Evolutionary conservation across 345 rosid genomes (phyloP).

Genomic region (Streptanthus diversifolius): DNA sequence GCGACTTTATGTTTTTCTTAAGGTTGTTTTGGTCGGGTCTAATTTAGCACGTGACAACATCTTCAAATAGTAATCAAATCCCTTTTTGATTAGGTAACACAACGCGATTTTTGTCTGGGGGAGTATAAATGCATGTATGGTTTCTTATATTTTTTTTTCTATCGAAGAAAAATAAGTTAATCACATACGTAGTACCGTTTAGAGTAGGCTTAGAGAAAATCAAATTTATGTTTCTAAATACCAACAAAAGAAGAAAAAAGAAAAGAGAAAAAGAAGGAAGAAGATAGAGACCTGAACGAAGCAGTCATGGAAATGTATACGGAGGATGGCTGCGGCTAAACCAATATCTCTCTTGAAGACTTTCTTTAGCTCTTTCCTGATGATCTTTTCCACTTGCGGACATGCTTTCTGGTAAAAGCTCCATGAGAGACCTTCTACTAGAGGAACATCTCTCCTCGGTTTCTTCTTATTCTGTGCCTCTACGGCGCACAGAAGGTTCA

Average conservation of each 20-base stretch:
- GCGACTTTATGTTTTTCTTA: constrained; percentile 3
- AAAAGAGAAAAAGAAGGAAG: background rate
- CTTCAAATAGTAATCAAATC: background rate
- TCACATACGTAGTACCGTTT: background rate
- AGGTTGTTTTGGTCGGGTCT: constrained; percentile 8
- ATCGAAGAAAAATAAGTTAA: background rate
- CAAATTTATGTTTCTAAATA: background rate
- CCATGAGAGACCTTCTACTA: constrained; percentile 66
- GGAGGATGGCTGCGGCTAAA: constrained; percentile 89
- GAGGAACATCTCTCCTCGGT: constrained; percentile 31
- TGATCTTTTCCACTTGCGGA: constrained; percentile 58
- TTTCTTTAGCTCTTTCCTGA: constrained; percentile 54
- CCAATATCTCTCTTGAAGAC: constrained; percentile 66
- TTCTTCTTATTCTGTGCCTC: constrained; percentile 24
- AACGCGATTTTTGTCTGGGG: background rate
- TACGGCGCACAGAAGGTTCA: constrained; percentile 12
- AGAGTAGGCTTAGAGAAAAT: background rate
- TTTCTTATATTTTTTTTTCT: background rate
- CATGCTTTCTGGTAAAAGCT: constrained; percentile 55
- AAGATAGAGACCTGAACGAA: constrained; percentile 64
- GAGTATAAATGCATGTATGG: constrained; percentile 1
- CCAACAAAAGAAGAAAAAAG: background rate
- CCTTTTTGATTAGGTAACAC: background rate
- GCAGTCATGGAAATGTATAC: constrained; percentile 93
- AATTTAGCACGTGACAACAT: background rate